Evolutionary conservation across 768 basidiomycete genomes (phyloP), one percentile per base, ranked within the genome.

Genomic region (Royoungia palumana): DNA sequence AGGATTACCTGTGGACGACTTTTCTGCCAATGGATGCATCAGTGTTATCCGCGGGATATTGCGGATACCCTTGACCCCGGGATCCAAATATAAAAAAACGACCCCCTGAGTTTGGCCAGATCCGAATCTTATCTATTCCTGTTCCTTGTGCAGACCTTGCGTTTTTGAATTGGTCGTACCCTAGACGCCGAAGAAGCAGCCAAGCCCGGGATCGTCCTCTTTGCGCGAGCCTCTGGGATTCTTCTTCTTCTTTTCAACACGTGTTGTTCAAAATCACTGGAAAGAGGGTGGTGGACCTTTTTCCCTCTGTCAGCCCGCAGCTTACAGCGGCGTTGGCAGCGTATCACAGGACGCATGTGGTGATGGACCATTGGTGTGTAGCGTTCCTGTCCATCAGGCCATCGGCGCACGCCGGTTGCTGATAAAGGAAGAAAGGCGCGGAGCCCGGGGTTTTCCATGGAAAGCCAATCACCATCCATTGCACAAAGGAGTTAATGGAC

Each of bases 81-180:
- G 44, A 24, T 43, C 41, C 27, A 34, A 41, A 13, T 24, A 35
- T n/a, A n/a, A n/a, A n/a, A 44, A 47, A 50, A 50, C 45, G 41
- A 27, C 43, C 43, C 44, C 51, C 44, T 30, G 25, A 34, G 38
- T 27, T 10, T 24, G 41, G 16, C 25, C 38, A 62, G 62, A 63
- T 63, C 54, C 50, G 35, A 51, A 57, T 54, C 63, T 62, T 55
- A 57, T 65, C 63, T 41, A 19, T 20, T n/a, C 24, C 28, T 47
- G 40, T 35, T 36, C 30, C 35, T 54, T 41, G 37, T 49, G 32
- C n/a, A n/a, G n/a, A 14, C 35, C 19, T 20, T 25, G 46, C 11
- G 6, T 49, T 60, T 14, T 50, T 3, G 41, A 62, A 60, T 60
- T 49, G 38, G 59, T 32, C 47, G 48, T 63, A 11, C 40, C 47